phyloP scores from a whole-genome alignment of 1,284 basidiomycete species.

The Coniophora puteana region DNA sequence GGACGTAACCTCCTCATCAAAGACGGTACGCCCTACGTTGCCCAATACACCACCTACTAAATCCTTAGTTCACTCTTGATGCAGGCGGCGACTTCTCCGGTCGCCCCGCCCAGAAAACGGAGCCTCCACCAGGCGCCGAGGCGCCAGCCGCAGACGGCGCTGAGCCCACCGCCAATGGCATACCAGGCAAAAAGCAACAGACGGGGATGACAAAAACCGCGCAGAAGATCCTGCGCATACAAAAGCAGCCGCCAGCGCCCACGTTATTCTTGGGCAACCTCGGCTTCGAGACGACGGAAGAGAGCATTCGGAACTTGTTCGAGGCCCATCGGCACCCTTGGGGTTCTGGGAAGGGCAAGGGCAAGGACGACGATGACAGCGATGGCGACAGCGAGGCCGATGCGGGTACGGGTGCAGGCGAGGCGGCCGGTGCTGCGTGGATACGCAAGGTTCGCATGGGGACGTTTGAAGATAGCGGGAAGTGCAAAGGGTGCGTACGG shows the following conservation, averaged over 20 bases:
- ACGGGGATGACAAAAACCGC: constrained; percentile 67
- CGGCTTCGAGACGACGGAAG: constrained; percentile 81
- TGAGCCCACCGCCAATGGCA: constrained; percentile 20
- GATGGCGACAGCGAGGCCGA: constrained; percentile 26
- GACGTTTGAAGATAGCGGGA: constrained; percentile 91
- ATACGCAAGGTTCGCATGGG: constrained; percentile 91
- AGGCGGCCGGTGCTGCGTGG: constrained; percentile 47
- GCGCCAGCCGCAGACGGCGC: constrained; percentile 27
- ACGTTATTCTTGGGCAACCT: constrained; percentile 91
- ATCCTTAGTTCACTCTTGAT: constrained; percentile 6
- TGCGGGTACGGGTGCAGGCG: no score
- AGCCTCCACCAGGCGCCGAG: constrained; percentile 12
- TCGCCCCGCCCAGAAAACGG: constrained; percentile 40
- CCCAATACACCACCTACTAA: constrained; percentile 17
- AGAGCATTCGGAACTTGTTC: constrained; percentile 69
- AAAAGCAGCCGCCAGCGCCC: constrained; percentile 80
- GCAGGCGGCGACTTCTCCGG: constrained; percentile 73
- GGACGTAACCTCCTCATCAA: constrained; percentile 93
- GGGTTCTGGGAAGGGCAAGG: constrained; percentile 22
- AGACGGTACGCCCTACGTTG: constrained; percentile 56
- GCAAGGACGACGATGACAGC: constrained; percentile 21
- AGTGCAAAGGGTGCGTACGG: constrained; percentile 85
- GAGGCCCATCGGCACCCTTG: constrained; percentile 54
- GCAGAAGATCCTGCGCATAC: constrained; percentile 75
- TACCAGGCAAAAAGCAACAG: constrained; percentile 31